phyloP scores from a whole-genome alignment of 2,329 filamentous ascomycete genomes.

The Trichophyton verrucosum region DNA sequence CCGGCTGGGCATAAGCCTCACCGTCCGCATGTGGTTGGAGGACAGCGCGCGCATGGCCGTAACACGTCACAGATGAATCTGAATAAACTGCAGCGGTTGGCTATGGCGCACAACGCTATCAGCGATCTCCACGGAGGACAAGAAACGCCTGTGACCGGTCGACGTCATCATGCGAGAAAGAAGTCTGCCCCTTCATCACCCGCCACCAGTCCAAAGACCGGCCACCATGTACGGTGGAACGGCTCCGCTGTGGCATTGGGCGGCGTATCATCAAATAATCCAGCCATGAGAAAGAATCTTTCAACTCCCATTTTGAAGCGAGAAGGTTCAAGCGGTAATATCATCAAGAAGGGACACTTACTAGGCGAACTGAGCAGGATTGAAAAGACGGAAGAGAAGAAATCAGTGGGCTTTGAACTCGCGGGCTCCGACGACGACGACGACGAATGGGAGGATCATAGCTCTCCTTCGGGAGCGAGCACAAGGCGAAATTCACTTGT shows the following conservation, averaged over 20 bases:
- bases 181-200: conserved; percentile 36
- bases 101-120: conserved; percentile 22
- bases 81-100: conserved; percentile 31
- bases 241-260: conserved; percentile 25
- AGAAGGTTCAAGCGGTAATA: conserved; percentile 23
- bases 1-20: conserved; percentile 23
- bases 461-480: conserved; percentile 36
- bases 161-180: conserved; percentile 34
- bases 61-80: conserved; percentile 35
- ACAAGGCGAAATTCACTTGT: conserved; percentile 35
- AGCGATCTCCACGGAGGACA: conserved; percentile 18
- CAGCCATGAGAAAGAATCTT: conserved; percentile 35
- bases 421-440: conserved; percentile 33
- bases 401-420: conserved; percentile 37
- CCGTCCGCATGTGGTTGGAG: conserved; percentile 31
- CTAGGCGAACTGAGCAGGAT: conserved; percentile 7
- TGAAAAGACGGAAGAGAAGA: conserved; percentile 24
- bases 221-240: conserved; percentile 32
- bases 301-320: conserved; percentile 33
- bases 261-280: conserved; percentile 21
- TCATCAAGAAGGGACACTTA: conserved; percentile 30
- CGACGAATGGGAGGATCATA: conserved; percentile 37
- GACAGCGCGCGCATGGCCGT: conserved; percentile 29
- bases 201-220: conserved; percentile 28
- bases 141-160: conserved; percentile 8